Conservation (phyloP, 495 filamentous ascomycete genomes). For the Tuber borchii region DNA sequence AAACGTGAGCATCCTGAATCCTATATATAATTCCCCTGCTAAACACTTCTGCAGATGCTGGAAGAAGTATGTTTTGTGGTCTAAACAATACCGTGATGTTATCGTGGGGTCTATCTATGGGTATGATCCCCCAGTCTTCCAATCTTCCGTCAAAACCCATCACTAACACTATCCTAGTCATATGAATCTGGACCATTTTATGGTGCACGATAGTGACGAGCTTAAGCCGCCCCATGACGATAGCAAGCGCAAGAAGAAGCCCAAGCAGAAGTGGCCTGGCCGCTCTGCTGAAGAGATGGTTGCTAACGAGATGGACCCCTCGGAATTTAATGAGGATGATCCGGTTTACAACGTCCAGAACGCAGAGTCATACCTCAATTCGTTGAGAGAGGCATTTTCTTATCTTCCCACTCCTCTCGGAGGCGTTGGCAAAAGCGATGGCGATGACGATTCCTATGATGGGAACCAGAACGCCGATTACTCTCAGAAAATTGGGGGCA, state of each 20-base stretch:
- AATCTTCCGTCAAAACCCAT: constrained; percentile 9
- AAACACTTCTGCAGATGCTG: constrained; percentile 59
- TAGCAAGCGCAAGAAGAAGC: constrained; percentile 45
- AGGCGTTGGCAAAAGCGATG: constrained; percentile 17
- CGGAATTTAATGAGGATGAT: constrained; percentile 49
- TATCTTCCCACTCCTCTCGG: constrained; percentile 57
- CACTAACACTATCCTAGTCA: constrained; percentile 49
- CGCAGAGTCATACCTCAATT: constrained; percentile 68
- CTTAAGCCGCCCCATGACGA: constrained; percentile 51
- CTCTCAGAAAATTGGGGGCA: constrained; percentile 63
- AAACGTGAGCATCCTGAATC: constrained; percentile 43
- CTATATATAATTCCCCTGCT: constrained; percentile 7
- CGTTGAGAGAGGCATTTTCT: constrained; percentile 71
- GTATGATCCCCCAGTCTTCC: constrained; percentile 16
- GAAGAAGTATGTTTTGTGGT: constrained; percentile 94
- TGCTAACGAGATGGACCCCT: constrained; percentile 19
- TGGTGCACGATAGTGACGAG: constrained; percentile 78
- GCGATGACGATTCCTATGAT: constrained; percentile 42
- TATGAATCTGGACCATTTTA: constrained; percentile 98
- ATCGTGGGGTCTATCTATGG: constrained; percentile 68
- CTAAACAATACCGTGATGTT: constrained; percentile 83
- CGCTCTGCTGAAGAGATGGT: constrained; percentile 26
- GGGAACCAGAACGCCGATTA: constrained; percentile 44
- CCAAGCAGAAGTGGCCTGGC: constrained; percentile 23
- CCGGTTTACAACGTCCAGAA: constrained; percentile 53